Evolutionary conservation across 2,329 filamentous ascomycete genomes (phyloP).

Genomic region (Ascochyta fabae): DNA sequence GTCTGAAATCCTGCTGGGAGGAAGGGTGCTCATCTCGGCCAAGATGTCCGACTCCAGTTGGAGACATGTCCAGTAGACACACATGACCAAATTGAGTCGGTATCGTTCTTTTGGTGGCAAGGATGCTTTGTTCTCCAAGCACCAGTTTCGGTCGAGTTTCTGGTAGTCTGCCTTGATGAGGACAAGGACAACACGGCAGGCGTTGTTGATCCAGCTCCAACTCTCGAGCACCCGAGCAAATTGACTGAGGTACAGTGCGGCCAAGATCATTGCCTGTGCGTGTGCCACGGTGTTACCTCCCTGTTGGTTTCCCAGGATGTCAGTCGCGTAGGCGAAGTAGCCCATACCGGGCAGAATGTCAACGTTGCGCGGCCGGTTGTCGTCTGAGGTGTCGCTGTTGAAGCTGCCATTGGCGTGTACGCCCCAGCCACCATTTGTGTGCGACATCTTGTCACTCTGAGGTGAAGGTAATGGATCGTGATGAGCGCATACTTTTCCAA

Average conservation of each 20-base stretch:
- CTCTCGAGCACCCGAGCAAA: constrained; percentile 87
- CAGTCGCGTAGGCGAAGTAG: constrained; percentile 85
- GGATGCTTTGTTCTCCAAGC: constrained; percentile 22
- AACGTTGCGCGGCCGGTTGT: constrained; percentile 64
- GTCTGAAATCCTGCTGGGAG: constrained; percentile 65
- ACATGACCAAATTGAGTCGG: constrained; percentile 51
- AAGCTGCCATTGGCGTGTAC: constrained; percentile 45
- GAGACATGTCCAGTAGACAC: constrained; percentile 92
- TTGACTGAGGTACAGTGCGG: constrained; percentile 88
- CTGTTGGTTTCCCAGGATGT: constrained; percentile 82
- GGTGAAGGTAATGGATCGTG: constrained; percentile 61
- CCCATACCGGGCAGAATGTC: constrained; percentile 88
- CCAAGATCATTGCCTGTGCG: constrained; percentile 83
- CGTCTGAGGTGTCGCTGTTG: constrained; percentile 34
- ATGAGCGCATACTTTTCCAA: constrained; percentile 79
- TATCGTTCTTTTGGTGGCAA: constrained; percentile 37
- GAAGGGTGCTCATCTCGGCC: constrained; percentile 75
- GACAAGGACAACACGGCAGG: constrained; percentile 68
- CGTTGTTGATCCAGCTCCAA: constrained; percentile 71
- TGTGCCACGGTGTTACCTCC: constrained; percentile 82
- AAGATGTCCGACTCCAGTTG: constrained; percentile 94
- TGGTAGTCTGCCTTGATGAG: constrained; percentile 70
- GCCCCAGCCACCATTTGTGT: constrained; percentile 29
- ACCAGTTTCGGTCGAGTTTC: constrained; percentile 34
- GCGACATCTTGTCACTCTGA: constrained; percentile 55